Percentiles rank a stretch among this genome's conserved stretches.
Evolutionary conservation across 2,329 filamentous ascomycete genomes (phyloP).

Genomic region (Neocatenulostroma microsporum): DNA sequence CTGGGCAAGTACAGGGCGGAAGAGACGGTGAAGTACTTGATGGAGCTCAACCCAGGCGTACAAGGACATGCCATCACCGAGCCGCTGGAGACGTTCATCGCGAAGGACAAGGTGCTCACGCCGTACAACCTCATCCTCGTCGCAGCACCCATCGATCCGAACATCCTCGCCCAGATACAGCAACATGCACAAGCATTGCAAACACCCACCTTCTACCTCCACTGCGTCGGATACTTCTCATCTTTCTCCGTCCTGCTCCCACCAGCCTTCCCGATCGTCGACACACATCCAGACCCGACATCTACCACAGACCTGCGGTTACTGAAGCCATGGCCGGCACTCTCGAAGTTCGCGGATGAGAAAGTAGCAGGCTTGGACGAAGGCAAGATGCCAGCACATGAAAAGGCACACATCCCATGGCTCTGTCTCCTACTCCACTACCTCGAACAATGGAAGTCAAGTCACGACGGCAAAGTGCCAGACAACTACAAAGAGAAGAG

Average conservation of each 20-base stretch:
- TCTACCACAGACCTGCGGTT: constrained; percentile 79
- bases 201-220: constrained; percentile 71
- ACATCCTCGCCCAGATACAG: constrained; percentile 45
- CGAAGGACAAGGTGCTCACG: constrained; percentile 33
- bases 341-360: constrained; percentile 57
- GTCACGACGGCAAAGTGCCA: constrained; percentile 61
- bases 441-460: constrained; percentile 68
- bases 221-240: constrained; percentile 87
- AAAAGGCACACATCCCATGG: constrained; percentile 89
- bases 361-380: constrained; percentile 57
- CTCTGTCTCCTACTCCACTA: constrained; percentile 75
- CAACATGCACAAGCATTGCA: constrained; percentile 47
- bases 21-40: constrained; percentile 65
- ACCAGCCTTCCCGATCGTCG: constrained; percentile 80
- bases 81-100: constrained; percentile 40
- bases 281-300: constrained; percentile 87
- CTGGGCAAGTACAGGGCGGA: constrained; percentile 71
- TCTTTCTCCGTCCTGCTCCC: constrained; percentile 75
- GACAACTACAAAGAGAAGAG: constrained; percentile 76
- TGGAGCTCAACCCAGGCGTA: constrained; percentile 90
- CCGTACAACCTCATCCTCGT: constrained; percentile 56
- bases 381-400: constrained; percentile 62
- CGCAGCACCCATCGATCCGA: constrained; percentile 50
- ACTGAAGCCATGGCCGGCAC: constrained; percentile 76
- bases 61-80: constrained; percentile 60